Evolutionary conservation across 192 early-diverging fungal species (phyloP).

Genomic region (Backusella circina): DNA sequence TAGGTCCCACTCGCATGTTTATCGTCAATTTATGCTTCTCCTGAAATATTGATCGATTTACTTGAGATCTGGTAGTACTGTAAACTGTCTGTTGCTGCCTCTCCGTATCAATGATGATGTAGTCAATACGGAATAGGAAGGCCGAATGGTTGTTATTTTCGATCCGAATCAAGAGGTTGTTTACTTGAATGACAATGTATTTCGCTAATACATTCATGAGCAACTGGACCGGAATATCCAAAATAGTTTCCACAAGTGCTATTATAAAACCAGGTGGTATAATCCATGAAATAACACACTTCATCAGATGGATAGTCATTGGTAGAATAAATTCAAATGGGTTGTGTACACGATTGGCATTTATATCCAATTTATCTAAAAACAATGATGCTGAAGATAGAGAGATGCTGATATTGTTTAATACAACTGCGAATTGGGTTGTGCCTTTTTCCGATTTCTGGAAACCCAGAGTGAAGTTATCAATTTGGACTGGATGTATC

Average conservation of each 20-base stretch:
- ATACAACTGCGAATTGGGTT: neutral
- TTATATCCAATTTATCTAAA: neutral
- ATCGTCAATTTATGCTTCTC: neutral
- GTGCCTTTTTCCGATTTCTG: neutral
- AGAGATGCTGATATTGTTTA: neutral
- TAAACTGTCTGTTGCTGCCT: neutral
- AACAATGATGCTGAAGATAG: neutral
- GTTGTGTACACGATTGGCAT: neutral
- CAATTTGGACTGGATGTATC: neutral
- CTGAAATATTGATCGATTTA: neutral
- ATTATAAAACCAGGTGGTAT: neutral
- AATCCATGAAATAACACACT: neutral
- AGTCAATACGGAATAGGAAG: neutral
- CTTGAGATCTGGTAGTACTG: neutral
- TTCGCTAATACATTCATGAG: neutral
- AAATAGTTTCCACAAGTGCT: neutral
- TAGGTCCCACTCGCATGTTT: neutral
- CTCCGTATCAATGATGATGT: neutral
- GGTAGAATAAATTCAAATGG: neutral
- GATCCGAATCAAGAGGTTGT: neutral
- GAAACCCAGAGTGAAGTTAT: neutral
- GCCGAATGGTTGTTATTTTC: neutral
- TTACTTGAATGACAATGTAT: neutral
- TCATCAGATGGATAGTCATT: neutral
- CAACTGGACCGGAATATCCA: neutral